Evolutionary conservation across 129 eudicot genomes (phyloP), one percentile per base, ranked within the genome.

Genomic region (Escallonia herrerae): DNA sequence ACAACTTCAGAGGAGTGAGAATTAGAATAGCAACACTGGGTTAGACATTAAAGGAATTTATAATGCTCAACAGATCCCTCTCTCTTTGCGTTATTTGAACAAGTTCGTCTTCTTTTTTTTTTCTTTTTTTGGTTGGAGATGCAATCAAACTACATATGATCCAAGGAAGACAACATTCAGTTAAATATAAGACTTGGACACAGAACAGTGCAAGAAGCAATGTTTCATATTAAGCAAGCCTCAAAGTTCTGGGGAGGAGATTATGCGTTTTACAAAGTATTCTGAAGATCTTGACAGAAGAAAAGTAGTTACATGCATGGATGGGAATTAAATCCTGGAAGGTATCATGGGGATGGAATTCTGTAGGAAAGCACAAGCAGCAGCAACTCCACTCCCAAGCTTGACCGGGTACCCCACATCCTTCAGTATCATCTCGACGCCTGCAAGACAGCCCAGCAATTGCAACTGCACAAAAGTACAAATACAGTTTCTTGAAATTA

Each of bases 401-500:
- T 85, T 76, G 56, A 93, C 96, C 5, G 96, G 95, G 80, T 93
- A 93, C 6, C 99, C 99, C 4, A 93, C 95, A 65, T 93, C 99
- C 79, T 89, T 93, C 12, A 93, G 93, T 67, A 93, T 84, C 99
- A 93, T 93, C 73, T 93, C 99, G 69, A 93, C 99, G 11, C 99
- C 99, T 42, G 96, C 99, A 63, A 93, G 93, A 75, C 96, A 89
- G 3, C 99, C 99, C 66, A 93, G 69, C 53, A 93, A 76, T 93
- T 93, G 99, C 93, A 93, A 69, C 99, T 93, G 78, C 80, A 41
- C 40, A 76, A 50, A 46, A 40, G 15, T 40, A 12, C 49, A 43
- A 33, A 45, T 4, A 52, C 8, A 0, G 40, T 48, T 38, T 60
- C 22, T 9, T 40, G 7, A n/a, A 40, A 56, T 15, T n/a, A 8